Evolutionary conservation across 192 early-diverging fungal species (phyloP).

Genomic region (Mortierella antarctica): DNA sequence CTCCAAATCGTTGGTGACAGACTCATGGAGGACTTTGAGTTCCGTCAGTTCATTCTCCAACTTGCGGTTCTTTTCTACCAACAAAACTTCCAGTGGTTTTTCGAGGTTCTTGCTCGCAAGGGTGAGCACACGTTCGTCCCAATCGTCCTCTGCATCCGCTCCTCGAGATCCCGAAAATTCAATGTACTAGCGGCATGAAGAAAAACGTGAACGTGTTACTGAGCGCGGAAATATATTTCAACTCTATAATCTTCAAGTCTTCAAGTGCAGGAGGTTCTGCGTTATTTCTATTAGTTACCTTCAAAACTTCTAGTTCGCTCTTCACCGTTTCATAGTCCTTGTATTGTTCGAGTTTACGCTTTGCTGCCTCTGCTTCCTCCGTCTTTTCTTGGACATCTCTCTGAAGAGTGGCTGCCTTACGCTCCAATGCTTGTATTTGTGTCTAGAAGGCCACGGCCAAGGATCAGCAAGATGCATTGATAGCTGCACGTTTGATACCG

Average conservation of each 20-base stretch:
- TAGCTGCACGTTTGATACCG: background rate
- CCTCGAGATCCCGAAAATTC: slow-evolving; percentile 74
- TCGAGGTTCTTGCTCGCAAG: slow-evolving; percentile 53
- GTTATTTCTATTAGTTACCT: slow-evolving; percentile 54
- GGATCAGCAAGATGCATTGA: background rate
- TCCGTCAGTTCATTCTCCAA: slow-evolving; percentile 78
- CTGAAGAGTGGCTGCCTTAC: slow-evolving; percentile 28
- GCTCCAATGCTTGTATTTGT: slow-evolving; percentile 49
- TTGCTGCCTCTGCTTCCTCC: slow-evolving; percentile 68
- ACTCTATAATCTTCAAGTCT: background rate
- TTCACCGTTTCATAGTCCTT: slow-evolving; percentile 91
- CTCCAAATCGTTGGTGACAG: slow-evolving; percentile 45
- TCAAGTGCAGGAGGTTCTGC: background rate
- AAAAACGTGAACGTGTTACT: slow-evolving; percentile 2
- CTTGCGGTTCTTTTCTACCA: slow-evolving; percentile 87
- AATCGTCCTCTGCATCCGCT: slow-evolving; percentile 54
- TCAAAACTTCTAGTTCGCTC: slow-evolving; percentile 86
- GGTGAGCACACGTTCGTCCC: slow-evolving; percentile 55
- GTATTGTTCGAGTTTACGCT: slow-evolving; percentile 66
- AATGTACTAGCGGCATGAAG: slow-evolving; percentile 59
- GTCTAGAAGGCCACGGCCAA: slow-evolving; percentile 7
- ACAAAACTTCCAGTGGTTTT: slow-evolving; percentile 77
- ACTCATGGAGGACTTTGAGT: slow-evolving; percentile 58
- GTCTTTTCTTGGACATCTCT: slow-evolving; percentile 57
- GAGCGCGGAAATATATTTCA: background rate